A percentile compares a stretch with the other conserved stretches of the same genome.
Conservation (phyloP, 495 filamentous ascomycete species). For the Cercophora samala region DNA sequence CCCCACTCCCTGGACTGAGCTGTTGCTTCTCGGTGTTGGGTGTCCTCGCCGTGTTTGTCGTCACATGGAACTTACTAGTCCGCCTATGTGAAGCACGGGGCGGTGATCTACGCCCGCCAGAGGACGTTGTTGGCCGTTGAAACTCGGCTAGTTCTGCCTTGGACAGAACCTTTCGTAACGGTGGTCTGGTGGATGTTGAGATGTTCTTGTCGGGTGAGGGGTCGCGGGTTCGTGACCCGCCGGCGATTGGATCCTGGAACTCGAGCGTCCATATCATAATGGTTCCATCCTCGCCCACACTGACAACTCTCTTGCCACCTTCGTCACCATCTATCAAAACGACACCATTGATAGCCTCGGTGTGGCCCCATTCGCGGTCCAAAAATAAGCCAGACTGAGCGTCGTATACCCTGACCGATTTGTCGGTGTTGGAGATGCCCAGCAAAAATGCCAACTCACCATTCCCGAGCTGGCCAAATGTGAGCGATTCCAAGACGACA, state of each 20-base stretch:
- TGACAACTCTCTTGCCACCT: conserved; percentile 57
- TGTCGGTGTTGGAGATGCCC: conserved; percentile 87
- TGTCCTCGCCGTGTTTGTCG: conserved; percentile 32
- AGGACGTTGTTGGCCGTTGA: conserved; percentile 57
- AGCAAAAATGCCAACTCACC: conserved; percentile 57
- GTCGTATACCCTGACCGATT: conserved; percentile 88
- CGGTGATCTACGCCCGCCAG: conserved; percentile 62
- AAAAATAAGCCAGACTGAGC: conserved; percentile 69
- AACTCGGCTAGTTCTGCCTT: conserved; percentile 75
- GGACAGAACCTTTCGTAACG: conserved; percentile 70
- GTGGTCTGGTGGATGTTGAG: conserved; percentile 55
- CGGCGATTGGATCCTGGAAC: conserved; percentile 35
- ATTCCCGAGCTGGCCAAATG: conserved; percentile 47
- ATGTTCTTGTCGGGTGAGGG: conserved; percentile 52
- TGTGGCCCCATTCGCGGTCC: conserved; percentile 89
- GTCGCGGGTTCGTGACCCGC: conserved; percentile 36
- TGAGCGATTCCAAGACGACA: conserved; percentile 75
- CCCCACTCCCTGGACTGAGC: conserved; percentile 28
- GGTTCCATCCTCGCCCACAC: conserved; percentile 76
- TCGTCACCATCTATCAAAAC: conserved; percentile 62
- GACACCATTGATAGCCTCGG: conserved; percentile 82
- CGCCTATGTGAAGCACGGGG: conserved; percentile 47
- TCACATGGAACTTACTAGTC: conserved; percentile 38
- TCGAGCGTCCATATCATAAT: conserved; percentile 80
- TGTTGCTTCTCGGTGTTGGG: conserved; percentile 31